Conservation (phyloP, 192 early-diverging fungal genomes). For the Coemansia sp. region DNA sequence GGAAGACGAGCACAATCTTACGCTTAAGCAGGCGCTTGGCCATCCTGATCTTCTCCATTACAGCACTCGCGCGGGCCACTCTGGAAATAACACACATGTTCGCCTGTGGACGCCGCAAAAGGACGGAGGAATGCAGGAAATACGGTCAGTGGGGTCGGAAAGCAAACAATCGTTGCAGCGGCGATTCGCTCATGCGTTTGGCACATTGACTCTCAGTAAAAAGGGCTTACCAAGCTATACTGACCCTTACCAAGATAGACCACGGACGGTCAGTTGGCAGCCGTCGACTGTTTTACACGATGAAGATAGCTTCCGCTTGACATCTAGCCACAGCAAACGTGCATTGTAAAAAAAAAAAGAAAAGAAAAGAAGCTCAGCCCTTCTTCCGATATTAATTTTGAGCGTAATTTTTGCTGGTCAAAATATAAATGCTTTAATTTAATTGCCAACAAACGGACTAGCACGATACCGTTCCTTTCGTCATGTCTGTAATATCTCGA, state of each 20-base stretch:
- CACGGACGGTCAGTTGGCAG: conserved; percentile 1
- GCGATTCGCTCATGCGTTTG: background rate
- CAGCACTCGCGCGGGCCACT: background rate
- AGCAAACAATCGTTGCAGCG: background rate
- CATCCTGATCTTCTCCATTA: background rate
- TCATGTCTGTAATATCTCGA: too few relatives aligned
- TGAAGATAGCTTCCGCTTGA: conserved; percentile 2
- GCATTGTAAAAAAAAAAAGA: background rate
- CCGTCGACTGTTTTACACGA: background rate
- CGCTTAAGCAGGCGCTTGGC: background rate
- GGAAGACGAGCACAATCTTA: background rate
- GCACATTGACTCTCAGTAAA: background rate
- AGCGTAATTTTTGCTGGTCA: background rate
- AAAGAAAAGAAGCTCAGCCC: background rate
- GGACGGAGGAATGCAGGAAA: background rate
- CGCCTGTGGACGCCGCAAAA: background rate
- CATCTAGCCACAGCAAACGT: conserved; percentile 1
- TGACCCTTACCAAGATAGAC: background rate
- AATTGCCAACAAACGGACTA: too few relatives aligned
- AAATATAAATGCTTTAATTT: background rate
- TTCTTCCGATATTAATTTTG: too few relatives aligned
- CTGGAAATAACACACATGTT: background rate
- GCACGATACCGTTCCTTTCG: too few relatives aligned
- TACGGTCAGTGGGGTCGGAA: background rate
- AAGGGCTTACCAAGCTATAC: background rate